Conservation (phyloP, 73 alveolate species). For the Paramecium biaurelia region DNA sequence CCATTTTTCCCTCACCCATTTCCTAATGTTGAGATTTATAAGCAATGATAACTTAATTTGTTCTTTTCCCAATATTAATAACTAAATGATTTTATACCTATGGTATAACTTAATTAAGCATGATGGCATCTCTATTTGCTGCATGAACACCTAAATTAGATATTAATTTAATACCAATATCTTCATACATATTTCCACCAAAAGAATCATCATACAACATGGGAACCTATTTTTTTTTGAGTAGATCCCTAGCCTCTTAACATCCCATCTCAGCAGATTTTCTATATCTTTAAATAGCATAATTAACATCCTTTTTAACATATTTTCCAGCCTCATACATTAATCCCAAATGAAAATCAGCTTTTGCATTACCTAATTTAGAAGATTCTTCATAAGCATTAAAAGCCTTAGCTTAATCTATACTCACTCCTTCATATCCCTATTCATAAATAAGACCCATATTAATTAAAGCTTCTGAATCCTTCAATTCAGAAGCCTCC, state of each 20-base stretch:
- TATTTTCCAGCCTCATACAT: conserved; percentile 46
- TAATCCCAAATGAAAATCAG: conserved; percentile 20
- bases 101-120: neutral
- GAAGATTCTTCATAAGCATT: conserved; percentile 5
- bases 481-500: conserved; percentile 29
- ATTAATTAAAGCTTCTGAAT: conserved; percentile 31
- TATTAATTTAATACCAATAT: neutral
- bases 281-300: neutral
- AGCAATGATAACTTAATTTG: neutral
- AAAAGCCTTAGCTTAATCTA: conserved; percentile 25
- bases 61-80: neutral
- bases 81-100: neutral
- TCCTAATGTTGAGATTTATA: neutral
- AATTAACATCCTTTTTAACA: conserved; percentile 23
- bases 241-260: conserved; percentile 37
- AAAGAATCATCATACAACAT: conserved; percentile 29
- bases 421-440: conserved; percentile 10
- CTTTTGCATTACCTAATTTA: neutral
- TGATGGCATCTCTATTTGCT: neutral
- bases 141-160: neutral
- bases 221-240: neutral
- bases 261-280: conserved; percentile 24
- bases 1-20: neutral
- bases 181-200: neutral
- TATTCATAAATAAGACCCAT: conserved; percentile 31